Evolutionary conservation across 2,329 filamentous ascomycete species (phyloP).

Genomic region (Penicillium polonicum): DNA sequence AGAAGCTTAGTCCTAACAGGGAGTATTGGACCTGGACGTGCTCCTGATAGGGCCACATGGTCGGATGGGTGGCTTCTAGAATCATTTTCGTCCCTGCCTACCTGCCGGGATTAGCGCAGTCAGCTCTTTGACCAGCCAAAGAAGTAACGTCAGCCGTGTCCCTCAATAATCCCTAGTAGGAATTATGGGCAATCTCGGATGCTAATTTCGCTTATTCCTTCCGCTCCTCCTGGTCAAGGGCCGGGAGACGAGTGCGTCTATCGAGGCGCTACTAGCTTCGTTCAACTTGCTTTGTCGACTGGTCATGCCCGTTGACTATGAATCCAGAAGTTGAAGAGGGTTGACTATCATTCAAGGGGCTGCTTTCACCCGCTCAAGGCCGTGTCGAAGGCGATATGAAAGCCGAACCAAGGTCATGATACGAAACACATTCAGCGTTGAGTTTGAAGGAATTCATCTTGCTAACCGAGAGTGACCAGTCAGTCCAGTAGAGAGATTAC

Average conservation of each 20-base stretch:
- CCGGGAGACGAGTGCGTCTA: no score
- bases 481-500: background rate
- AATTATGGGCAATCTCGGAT: no score
- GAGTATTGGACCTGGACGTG: slow-evolving; percentile 10
- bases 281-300: background rate
- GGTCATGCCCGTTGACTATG: background rate
- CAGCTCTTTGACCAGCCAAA: background rate
- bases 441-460: background rate
- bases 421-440: background rate
- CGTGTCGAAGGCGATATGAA: background rate
- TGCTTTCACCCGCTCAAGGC: background rate
- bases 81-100: background rate
- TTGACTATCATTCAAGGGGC: background rate
- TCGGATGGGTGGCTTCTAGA: background rate
- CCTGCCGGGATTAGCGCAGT: background rate
- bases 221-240: background rate
- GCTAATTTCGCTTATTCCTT: background rate
- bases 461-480: background rate
- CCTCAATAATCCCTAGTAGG: no score
- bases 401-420: no score
- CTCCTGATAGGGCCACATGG: background rate
- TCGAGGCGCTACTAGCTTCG: background rate
- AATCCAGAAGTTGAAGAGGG: background rate
- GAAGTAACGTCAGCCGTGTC: no score
- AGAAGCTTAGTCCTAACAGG: slow-evolving; percentile 9